Conservation (phyloP, 257 asterid genomes). For the Solanum chilense region DNA sequence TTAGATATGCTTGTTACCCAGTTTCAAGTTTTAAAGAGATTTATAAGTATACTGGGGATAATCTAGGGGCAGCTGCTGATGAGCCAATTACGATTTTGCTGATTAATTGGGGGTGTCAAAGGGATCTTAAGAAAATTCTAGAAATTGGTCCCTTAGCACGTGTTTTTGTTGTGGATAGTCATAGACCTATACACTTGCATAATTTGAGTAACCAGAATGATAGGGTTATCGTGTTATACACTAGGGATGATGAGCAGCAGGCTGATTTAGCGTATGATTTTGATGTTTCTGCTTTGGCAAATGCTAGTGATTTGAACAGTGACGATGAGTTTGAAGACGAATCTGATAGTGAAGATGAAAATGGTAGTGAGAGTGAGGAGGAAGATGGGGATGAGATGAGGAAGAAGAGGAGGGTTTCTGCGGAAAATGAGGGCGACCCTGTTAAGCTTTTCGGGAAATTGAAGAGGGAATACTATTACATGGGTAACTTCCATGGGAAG, state of each 20-base stretch:
- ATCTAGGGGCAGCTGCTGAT: constrained; percentile 32
- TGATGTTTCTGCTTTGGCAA: constrained; percentile 80
- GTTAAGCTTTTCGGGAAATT: constrained; percentile 60
- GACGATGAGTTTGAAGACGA: constrained; percentile 75
- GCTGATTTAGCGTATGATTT: constrained; percentile 80
- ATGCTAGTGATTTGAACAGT: constrained; percentile 68
- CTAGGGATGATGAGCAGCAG: constrained; percentile 69
- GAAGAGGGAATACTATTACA: constrained; percentile 67
- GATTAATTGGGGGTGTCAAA: constrained; percentile 96
- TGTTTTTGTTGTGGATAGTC: constrained; percentile 91
- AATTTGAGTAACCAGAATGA: constrained; percentile 66
- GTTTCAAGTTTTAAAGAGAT: constrained; percentile 87
- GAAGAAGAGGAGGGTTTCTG: constrained; percentile 53
- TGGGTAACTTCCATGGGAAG: constrained; percentile 95
- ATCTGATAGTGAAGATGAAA: constrained; percentile 54
- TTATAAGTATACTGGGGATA: constrained; percentile 66
- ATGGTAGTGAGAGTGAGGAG: constrained; percentile 43
- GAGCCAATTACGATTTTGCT: constrained; percentile 70
- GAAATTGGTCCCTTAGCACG: constrained; percentile 48
- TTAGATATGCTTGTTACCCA: constrained; percentile 95
- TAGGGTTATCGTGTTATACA: constrained; percentile 74
- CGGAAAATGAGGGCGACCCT: constrained; percentile 40
- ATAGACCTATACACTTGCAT: constrained; percentile 93
- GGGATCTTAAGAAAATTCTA: constrained; percentile 69
- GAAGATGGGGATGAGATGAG: constrained; percentile 37